phyloP scores from a whole-genome alignment of 1,284 basidiomycete genomes.

The Cutaneotrichosporon dermatis region DNA sequence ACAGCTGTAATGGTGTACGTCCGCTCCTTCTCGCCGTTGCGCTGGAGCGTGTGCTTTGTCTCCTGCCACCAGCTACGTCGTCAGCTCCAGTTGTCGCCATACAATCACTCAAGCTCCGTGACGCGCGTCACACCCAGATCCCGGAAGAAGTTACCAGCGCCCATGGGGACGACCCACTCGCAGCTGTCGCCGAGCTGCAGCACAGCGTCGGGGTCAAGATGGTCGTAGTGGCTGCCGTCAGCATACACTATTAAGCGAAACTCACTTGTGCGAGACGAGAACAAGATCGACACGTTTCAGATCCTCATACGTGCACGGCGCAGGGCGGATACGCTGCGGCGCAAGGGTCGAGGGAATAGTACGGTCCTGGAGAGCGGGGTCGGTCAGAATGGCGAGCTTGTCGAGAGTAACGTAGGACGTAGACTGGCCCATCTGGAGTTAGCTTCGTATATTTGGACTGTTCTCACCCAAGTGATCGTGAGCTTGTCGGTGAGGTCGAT shows the following conservation, averaged over 20 bases:
- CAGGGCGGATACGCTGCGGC: conserved; percentile 47
- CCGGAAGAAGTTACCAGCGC: conserved; percentile 40
- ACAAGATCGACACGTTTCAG: conserved; percentile 50
- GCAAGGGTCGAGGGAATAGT: conserved; percentile 48
- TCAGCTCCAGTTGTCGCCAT: too few species aligned
- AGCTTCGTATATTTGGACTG: background rate
- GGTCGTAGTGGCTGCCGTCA: conserved; percentile 43
- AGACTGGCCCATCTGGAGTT: conserved; percentile 48
- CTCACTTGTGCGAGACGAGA: conserved; percentile 51
- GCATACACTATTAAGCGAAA: background rate
- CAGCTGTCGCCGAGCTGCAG: conserved; percentile 44
- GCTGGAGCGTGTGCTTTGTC: conserved; percentile 26
- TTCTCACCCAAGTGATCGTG: conserved; percentile 41
- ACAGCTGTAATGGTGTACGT: conserved; percentile 41
- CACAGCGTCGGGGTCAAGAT: conserved; percentile 45
- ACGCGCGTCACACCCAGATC: conserved; percentile 41
- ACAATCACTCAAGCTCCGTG: conserved; percentile 34
- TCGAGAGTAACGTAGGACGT: conserved; percentile 51
- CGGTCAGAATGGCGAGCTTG: conserved; percentile 52
- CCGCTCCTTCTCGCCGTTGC: conserved; percentile 27
- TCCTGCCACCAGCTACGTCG: conserved; percentile 42
- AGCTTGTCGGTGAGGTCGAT: conserved; percentile 43
- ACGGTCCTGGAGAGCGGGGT: conserved; percentile 52
- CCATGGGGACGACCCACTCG: conserved; percentile 45
- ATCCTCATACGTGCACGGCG: conserved; percentile 49